phyloP scores from a whole-genome alignment of 805 yeast genomes.

The Wickerhamiella brachini region DNA sequence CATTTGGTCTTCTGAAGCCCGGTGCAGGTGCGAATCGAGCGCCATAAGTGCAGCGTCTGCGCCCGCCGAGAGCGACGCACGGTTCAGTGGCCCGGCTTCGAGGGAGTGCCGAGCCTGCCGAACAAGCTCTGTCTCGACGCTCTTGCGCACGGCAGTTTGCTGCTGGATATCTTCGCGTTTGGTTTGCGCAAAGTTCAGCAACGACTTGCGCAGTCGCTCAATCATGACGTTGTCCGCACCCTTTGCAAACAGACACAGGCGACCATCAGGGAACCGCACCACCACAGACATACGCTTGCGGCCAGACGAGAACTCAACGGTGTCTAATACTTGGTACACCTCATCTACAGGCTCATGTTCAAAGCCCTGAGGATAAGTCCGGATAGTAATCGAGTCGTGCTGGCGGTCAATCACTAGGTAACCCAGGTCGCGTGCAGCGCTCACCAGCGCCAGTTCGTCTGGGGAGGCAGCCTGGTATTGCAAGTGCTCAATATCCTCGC shows the following conservation, averaged over 20 bases:
- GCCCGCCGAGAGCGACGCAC: slow-evolving; percentile 2
- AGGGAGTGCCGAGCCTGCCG: slow-evolving; percentile 1
- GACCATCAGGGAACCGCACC: slow-evolving; percentile 59
- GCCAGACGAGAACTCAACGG: slow-evolving; percentile 71
- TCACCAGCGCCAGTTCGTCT: slow-evolving; percentile 84
- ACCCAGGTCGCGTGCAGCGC: slow-evolving; percentile 93
- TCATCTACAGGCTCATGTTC: slow-evolving; percentile 50
- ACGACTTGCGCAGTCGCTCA: slow-evolving; percentile 42
- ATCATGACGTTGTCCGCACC: slow-evolving; percentile 91
- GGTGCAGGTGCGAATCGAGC: slow-evolving; percentile 11
- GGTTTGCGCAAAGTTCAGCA: slow-evolving; percentile 42
- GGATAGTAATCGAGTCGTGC: slow-evolving; percentile 44
- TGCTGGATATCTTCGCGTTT: slow-evolving; percentile 52
- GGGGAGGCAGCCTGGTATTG: slow-evolving; percentile 92
- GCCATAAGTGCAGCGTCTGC: slow-evolving; percentile 6
- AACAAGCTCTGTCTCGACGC: slow-evolving; percentile 47
- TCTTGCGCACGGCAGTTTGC: slow-evolving; percentile 48
- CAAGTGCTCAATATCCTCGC: slow-evolving; percentile 42
- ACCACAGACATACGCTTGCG: slow-evolving; percentile 93
- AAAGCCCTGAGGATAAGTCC: slow-evolving; percentile 76
- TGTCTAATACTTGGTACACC: slow-evolving; percentile 59
- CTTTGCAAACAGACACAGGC: slow-evolving; percentile 69
- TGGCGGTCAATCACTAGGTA: slow-evolving; percentile 64
- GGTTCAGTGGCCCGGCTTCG: neutral
- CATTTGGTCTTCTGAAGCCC: slow-evolving; percentile 10